Percentiles rank a stretch among this genome's conserved stretches.
Conservation (phyloP, 495 filamentous ascomycete species). For the Penicillium samsonianum region DNA sequence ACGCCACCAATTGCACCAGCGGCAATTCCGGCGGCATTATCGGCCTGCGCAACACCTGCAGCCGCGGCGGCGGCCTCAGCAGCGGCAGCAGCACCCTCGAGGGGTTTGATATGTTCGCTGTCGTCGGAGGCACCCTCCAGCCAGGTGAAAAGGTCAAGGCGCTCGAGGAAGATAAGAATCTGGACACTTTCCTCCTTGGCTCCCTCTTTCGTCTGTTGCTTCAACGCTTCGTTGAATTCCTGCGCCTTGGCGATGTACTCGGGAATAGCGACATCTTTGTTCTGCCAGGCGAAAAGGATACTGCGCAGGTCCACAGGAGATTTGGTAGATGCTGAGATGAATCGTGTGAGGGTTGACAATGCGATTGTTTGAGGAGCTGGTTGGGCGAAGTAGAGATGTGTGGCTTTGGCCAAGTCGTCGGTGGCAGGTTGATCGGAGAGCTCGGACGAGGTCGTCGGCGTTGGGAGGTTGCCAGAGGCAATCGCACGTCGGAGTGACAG, state of each 20-base stretch:
- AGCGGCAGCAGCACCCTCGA: constrained; percentile 62
- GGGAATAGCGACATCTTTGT: constrained; percentile 81
- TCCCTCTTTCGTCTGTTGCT: constrained; percentile 53
- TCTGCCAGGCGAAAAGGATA: constrained; percentile 93
- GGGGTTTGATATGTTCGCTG: constrained; percentile 85
- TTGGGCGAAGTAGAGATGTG: constrained; percentile 75
- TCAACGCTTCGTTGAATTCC: constrained; percentile 77
- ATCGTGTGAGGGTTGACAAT: constrained; percentile 78
- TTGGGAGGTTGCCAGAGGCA: constrained; percentile 61
- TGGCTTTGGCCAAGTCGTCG: constrained; percentile 70
- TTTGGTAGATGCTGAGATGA: constrained; percentile 62
- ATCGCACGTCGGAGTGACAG: constrained; percentile 78
- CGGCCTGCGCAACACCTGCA: constrained; percentile 41
- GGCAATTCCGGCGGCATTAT: constrained; percentile 42
- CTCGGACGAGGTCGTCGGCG: constrained; percentile 68
- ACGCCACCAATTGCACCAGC: constrained; percentile 47
- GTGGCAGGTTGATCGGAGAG: constrained; percentile 45
- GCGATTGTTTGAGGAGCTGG: constrained; percentile 65
- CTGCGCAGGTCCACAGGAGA: constrained; percentile 83
- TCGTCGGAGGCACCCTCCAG: constrained; percentile 86
- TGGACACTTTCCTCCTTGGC: constrained; percentile 58
- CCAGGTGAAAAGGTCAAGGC: constrained; percentile 87
- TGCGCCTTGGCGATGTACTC: constrained; percentile 86
- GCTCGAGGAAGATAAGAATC: constrained; percentile 85
- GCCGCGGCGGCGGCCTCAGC: constrained; percentile 51